A percentile compares a stretch with the other conserved stretches of the same genome.
phyloP scores from a whole-genome alignment of 805 yeast species.

The Jamesozyma piceae region DNA sequence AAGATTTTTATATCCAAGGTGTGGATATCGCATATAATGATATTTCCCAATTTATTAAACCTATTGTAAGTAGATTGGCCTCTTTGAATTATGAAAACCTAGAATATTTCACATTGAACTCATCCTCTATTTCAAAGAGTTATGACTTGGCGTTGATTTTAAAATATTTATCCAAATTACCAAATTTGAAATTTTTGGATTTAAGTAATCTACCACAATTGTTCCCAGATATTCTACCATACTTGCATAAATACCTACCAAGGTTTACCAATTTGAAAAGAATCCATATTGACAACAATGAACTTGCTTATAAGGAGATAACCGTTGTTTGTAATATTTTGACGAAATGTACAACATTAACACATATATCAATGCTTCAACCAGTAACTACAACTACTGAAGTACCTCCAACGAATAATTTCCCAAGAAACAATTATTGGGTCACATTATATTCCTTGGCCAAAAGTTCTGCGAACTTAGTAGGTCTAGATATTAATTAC shows the following conservation, averaged over 20 bases:
- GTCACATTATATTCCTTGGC: constrained; percentile 62
- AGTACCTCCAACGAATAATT: not conserved
- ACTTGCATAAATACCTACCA: constrained; percentile 57
- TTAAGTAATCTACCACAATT: constrained; percentile 58
- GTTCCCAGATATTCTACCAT: constrained; percentile 52
- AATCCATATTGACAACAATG: constrained; percentile 62
- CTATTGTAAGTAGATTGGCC: constrained; percentile 20
- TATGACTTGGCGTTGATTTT: constrained; percentile 44
- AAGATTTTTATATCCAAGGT: constrained; percentile 36
- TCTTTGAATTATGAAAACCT: constrained; percentile 22
- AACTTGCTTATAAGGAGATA: constrained; percentile 46
- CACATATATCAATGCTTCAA: constrained; percentile 61
- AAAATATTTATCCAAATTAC: constrained; percentile 42
- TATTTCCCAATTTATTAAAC: constrained; percentile 31
- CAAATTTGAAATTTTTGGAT: constrained; percentile 61
- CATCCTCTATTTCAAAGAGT: constrained; percentile 47
- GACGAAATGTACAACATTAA: constrained; percentile 58
- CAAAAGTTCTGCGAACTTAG: constrained; percentile 50
- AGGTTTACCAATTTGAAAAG: constrained; percentile 52
- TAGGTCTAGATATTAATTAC: constrained; percentile 59
- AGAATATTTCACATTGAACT: constrained; percentile 50
- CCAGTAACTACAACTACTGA: constrained; percentile 13
- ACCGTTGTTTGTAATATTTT: constrained; percentile 57
- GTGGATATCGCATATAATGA: constrained; percentile 80
- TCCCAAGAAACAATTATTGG: constrained; percentile 49